Evolutionary conservation across 495 filamentous ascomycete genomes (phyloP).

Genomic region (Alectoria sarmentosa): DNA sequence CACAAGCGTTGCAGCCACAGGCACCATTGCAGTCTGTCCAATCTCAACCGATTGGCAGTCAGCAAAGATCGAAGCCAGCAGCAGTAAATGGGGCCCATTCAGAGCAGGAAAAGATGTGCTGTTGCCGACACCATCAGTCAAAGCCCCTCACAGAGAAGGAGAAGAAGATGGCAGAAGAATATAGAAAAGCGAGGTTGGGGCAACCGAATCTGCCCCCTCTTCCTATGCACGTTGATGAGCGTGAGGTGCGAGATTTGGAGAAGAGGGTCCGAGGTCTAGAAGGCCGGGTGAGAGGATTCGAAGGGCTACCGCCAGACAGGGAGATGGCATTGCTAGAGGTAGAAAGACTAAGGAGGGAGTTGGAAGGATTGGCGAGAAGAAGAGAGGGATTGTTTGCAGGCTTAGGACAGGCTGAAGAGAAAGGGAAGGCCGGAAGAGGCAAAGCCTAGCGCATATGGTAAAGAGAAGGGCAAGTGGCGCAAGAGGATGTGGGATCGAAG

Average conservation of each 20-base stretch:
- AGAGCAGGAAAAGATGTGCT: constrained; percentile 13
- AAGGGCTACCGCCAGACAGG: constrained; percentile 56
- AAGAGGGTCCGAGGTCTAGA: constrained; percentile 50
- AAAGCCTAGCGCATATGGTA: not conserved
- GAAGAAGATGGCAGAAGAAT: constrained; percentile 12
- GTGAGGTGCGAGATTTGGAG: constrained; percentile 42
- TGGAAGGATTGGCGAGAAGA: constrained; percentile 44
- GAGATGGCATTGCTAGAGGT: constrained; percentile 57
- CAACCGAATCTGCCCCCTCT: constrained; percentile 9
- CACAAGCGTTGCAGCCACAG: constrained; percentile 17
- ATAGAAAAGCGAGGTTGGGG: constrained; percentile 8
- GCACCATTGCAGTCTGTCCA: not conserved
- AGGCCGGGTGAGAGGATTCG: constrained; percentile 48
- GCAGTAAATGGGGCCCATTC: constrained; percentile 5
- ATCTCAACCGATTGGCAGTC: not conserved
- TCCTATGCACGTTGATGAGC: constrained; percentile 36
- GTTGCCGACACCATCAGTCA: constrained; percentile 23
- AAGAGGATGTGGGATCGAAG: not conserved
- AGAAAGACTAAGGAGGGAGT: constrained; percentile 48
- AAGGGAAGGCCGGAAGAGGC: constrained; percentile 1
- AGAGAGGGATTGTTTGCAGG: constrained; percentile 38
- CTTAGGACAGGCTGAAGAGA: constrained; percentile 1
- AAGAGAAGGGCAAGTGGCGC: not conserved
- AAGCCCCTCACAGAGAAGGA: constrained; percentile 18
- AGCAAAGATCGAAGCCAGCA: constrained; percentile 5